Percentiles rank a stretch among this genome's conserved stretches.
phyloP scores from a whole-genome alignment of 2,329 filamentous ascomycete species.

The Phialophora verrucosa region DNA sequence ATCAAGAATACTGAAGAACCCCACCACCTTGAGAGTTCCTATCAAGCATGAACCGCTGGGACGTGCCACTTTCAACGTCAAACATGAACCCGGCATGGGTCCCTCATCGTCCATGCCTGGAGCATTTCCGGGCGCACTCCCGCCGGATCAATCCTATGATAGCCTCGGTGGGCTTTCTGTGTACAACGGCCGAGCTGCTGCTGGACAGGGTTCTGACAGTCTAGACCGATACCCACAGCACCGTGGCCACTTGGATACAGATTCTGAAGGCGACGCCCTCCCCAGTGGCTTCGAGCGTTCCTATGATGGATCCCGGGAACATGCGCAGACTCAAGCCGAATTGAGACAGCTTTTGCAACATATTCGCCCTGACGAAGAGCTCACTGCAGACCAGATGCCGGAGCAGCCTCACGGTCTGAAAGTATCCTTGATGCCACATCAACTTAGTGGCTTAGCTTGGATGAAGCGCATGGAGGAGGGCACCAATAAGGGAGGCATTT shows the following conservation, averaged over 20 bases:
- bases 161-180: slow-evolving; percentile 33
- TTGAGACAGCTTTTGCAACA: slow-evolving; percentile 73
- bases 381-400: slow-evolving; percentile 60
- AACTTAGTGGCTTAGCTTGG: slow-evolving; percentile 78
- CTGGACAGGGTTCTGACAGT: neutral
- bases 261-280: neutral
- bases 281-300: slow-evolving; percentile 1
- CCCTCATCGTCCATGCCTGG: slow-evolving; percentile 29
- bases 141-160: slow-evolving; percentile 12
- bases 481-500: slow-evolving; percentile 73
- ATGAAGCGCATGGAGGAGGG: slow-evolving; percentile 75
- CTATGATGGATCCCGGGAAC: slow-evolving; percentile 45
- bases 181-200: slow-evolving; percentile 15
- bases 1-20: neutral
- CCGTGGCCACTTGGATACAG: neutral
- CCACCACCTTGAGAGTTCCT: neutral
- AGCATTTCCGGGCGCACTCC: slow-evolving; percentile 30
- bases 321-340: slow-evolving; percentile 65
- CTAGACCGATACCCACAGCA: neutral
- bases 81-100: neutral
- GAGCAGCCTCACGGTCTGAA: slow-evolving; percentile 70
- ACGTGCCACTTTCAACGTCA: neutral
- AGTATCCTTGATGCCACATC: slow-evolving; percentile 76
- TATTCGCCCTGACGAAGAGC: slow-evolving; percentile 73
- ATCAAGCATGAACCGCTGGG: neutral